Evolutionary conservation across 2,329 filamentous ascomycete species (phyloP), one percentile per base, ranked within the genome.

Genomic region (Eurotiales sp.): DNA sequence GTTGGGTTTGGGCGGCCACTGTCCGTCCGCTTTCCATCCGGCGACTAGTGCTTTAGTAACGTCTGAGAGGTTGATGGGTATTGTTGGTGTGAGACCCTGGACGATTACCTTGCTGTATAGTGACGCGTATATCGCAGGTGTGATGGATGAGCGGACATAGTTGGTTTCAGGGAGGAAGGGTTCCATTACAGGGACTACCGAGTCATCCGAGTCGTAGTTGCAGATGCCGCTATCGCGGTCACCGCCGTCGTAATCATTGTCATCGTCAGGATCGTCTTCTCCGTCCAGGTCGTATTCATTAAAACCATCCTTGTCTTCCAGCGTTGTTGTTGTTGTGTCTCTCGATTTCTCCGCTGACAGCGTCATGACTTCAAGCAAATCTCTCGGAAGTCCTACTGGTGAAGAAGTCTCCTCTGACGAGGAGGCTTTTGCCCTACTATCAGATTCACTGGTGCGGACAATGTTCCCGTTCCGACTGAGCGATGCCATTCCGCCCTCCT

Each of bases 51-150:
- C 83, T 8, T 83, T 80, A 19, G 88, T 83, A 73, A 96, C 85
- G 60, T 95, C 89, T 25, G 79, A 74, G 0, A 97, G 80, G 60
- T 96, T 96, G 63, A 96, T 87, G 3, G 92, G 92, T 14, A 95
- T 88, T 1, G 87, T 86, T 0, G 92, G 92, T 2, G 90, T 88
- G 57, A 93, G 80, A 32, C 79, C 81, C 62, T 92, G 85, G 1
- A 90, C 68, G 37, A 96, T 84, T 46, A 96, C 86, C 71, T 96
- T 96, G 64, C 87, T 86, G 74, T 95, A 96, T 51, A 97, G 88
- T 42, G 86, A 87, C 0, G 84, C 75, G 68, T 96, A 95, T 50
- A 87, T 80, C 14, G 79, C 72, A 0, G 88, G 83, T 0, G 78
- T 85, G 61, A 96, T 93, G 27, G 84, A 86, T 25, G 84, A 80